These are phyloP conservation scores for Backusella circina DNA, from an alignment of 192 early-diverging fungal genomes.

Conservation along the genomic window DNA sequence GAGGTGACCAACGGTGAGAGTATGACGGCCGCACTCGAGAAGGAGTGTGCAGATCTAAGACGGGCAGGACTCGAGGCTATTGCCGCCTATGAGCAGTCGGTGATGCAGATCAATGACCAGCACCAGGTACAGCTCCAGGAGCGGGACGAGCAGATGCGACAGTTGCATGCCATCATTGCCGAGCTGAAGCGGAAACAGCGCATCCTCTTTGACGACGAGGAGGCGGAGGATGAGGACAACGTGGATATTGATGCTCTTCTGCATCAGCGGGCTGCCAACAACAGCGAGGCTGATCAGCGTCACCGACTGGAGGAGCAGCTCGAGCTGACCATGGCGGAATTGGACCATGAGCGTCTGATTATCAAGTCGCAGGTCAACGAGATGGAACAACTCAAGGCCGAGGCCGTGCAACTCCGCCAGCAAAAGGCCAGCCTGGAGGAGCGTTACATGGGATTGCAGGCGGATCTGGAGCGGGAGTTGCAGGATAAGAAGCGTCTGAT, in stretches of 20 bases:
- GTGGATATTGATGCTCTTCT: background rate
- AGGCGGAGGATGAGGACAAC: background rate
- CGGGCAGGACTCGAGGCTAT: constrained; percentile 38
- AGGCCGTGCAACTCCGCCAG: background rate
- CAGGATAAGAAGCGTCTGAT: constrained; percentile 20
- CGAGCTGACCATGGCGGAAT: constrained; percentile 12
- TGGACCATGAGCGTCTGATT: background rate
- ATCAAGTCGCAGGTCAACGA: background rate
- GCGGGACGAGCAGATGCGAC: constrained; percentile 25
- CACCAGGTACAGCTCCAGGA: constrained; percentile 19
- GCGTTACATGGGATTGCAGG: background rate
- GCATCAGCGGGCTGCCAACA: background rate
- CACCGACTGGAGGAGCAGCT: constrained; percentile 32
- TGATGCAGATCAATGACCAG: constrained; percentile 35
- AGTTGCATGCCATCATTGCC: background rate
- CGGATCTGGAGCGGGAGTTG: constrained; percentile 16
- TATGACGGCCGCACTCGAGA: constrained; percentile 24
- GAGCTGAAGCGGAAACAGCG: constrained; percentile 7
- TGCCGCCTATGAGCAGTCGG: constrained; percentile 36
- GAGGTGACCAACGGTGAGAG: constrained; percentile 11
- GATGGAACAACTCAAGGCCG: background rate
- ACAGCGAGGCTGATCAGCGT: background rate
- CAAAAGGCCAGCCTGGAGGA: background rate
- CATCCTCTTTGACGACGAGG: constrained; percentile 6
- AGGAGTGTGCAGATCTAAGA: constrained; percentile 35